Percentiles rank a stretch among this genome's conserved stretches.
These are phyloP conservation scores for Saccharomycopsis fermentans DNA, from an alignment of 805 yeast species.

Conservation along the genomic window DNA sequence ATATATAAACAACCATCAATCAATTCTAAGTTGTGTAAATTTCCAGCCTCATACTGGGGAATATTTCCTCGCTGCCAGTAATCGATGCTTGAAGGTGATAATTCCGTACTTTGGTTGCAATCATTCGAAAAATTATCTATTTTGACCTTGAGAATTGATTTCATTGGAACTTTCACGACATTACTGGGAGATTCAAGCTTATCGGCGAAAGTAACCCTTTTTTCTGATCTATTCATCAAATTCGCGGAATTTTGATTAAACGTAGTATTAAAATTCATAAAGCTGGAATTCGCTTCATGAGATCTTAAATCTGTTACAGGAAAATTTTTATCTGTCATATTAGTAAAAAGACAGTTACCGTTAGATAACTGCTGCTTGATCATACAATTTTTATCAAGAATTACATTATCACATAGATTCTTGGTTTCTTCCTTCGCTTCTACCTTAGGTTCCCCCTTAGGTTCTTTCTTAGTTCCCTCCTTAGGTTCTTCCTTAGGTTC, in stretches of 20 bases:
- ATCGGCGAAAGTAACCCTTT: slow-evolving; percentile 7
- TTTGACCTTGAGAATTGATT: slow-evolving; percentile 8
- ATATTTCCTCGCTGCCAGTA: slow-evolving; percentile 16
- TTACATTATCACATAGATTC: no score
- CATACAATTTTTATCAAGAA: no score
- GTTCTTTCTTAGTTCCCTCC: background rate
- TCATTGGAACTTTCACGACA: slow-evolving; percentile 3
- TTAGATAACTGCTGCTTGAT: background rate
- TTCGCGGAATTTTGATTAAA: background rate
- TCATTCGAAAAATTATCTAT: background rate
- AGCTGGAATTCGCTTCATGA: background rate
- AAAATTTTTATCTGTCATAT: no score
- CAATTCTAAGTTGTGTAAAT: background rate
- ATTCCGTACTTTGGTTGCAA: background rate
- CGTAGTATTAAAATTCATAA: background rate
- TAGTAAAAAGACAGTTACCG: no score
- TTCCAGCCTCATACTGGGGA: slow-evolving; percentile 1
- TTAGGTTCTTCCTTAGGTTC: background rate
- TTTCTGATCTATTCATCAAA: background rate
- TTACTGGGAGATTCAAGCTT: background rate
- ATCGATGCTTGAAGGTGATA: background rate
- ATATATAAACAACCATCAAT: slow-evolving; percentile 7
- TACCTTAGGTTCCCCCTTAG: background rate
- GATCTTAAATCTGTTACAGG: no score
- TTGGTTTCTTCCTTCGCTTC: background rate